Evolutionary conservation across 2,329 filamentous ascomycete genomes (phyloP), one percentile per base, ranked within the genome.

Genomic region (Aspergillus pseudoviridinutans): DNA sequence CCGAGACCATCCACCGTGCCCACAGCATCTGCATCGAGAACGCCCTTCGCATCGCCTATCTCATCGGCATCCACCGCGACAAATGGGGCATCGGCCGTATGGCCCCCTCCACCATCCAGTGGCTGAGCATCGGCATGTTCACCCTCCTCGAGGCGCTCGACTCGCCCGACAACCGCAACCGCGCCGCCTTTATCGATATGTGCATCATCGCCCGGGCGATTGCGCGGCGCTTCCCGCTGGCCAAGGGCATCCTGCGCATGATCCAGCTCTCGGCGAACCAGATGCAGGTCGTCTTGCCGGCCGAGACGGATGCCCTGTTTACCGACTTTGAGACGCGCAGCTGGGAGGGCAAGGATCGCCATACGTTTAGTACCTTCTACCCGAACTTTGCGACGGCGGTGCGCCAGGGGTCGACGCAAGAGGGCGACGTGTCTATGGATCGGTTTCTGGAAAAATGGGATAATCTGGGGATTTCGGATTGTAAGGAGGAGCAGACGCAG

Each of bases 31-130:
- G 63, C 32, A 56, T 68, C 22, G 10, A 44, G 41, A 24, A 22
- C 12, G 65, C 68, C 5, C 63, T 63, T 28, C 58, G 55, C 5
- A 64, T 71, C 3, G 60, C 64, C 22, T 32, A 61, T 12, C 60
- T 72, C 9, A 58, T 68, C 24, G 61, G 61, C n/a, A 57, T 60
- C 14, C 66, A 68, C 42, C 68, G 65, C 22, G 46, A 59, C n/a
- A 61, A 64, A 22, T 72, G 70, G 69, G 68, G 70, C 20, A 61
- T 65, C 14, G 68, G 71, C 49, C 63, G 61, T 49, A 66, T 61
- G 67, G 62, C 57, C 56, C 67, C 47, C n/a, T 64, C 58, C 52
- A 61, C 67, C 54, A 55, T 66, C 12, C 68, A 71, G 14, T 71
- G 67, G 56, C 53, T 67, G 10, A 67, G 62, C 14, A 64, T 66